Base-by-base conservation (phyloP, 2,329 filamentous ascomycete genomes). In the Fusarium proliferatum region DNA sequence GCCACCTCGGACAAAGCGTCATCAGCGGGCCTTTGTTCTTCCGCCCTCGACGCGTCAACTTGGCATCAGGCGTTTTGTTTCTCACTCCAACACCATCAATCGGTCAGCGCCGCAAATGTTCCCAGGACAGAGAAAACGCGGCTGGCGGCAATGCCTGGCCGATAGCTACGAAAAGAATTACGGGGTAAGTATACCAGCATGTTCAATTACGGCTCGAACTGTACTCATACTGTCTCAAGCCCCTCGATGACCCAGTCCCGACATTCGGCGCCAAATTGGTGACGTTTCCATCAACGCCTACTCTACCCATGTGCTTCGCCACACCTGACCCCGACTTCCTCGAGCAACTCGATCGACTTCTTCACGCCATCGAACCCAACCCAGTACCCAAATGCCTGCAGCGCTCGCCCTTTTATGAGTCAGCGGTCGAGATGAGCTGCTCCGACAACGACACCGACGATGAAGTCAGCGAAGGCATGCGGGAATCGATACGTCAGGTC, bases 401-500 rank as follows among this genome's bases (percentile, higher is more conserved):
- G 23, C 3, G 5, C 17, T 3, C 6, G 6, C 9, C 0, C 21
- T 21, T 53, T 2, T 5, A 8, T 26, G 51, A 52, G 2, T 17
- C 51, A 3, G 11, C 0, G n/a, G 34, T 11, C 9, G 34, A 38
- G 16, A 6, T 34, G 48, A 52, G 48, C 48, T 52, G 30, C n/a
- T 36, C 48, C 17, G 51, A 53, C 34, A 26, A 36, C 17, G 51
- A 53, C 23, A 38, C 51, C 13, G 51, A 53, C 2, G 34, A 36
- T 11, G 51, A 53, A 53, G 3, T 8, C 33, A 1, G 49, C 49
- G 17, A 15, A 8, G 9, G 0, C 3, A 3, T 34, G 3, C 49
- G 11, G 0, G 8, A 36, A 5, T 36, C 0, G 9, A 2, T 3
- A 0, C 51, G 51, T 23, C 0, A 53, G 33, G 4, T 0, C 2